These are phyloP conservation scores for Beauveria pseudobassiana DNA, from an alignment of 2,329 filamentous ascomycete species.

Conservation along the genomic window DNA sequence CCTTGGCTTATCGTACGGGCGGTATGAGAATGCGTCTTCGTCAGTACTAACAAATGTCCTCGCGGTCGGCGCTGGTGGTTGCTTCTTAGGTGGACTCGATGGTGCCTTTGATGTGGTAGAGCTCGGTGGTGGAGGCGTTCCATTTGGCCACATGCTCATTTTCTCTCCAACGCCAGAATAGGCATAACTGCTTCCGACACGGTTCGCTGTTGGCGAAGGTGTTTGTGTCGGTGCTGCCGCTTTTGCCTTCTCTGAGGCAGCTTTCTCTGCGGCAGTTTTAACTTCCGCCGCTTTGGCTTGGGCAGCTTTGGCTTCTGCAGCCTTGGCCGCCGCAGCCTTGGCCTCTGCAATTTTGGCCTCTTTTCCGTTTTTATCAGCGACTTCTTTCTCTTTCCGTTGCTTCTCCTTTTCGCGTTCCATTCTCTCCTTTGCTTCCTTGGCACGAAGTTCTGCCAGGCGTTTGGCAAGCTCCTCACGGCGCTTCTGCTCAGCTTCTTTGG, in stretches of 20 bases:
- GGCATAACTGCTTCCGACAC: constrained; percentile 50
- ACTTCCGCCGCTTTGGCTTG: constrained; percentile 18
- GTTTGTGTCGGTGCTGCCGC: constrained; percentile 12
- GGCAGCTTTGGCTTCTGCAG: constrained; percentile 19
- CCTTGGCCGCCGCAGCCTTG: constrained; percentile 14
- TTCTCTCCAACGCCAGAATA: constrained; percentile 60
- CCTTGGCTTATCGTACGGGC: constrained; percentile 67
- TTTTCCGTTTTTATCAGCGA: constrained; percentile 26
- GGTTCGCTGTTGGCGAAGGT: constrained; percentile 14
- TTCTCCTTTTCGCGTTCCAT: constrained; percentile 34
- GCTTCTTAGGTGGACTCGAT: constrained; percentile 30
- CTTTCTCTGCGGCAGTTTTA: constrained; percentile 19
- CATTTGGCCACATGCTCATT: constrained; percentile 63
- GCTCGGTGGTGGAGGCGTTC: constrained; percentile 37
- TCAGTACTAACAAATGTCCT: constrained; percentile 54
- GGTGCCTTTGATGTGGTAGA: constrained; percentile 21
- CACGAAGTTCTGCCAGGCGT: constrained; percentile 45
- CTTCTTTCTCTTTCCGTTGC: constrained; percentile 31
- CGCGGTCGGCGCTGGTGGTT: constrained; percentile 42
- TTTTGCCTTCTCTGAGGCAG: constrained; percentile 21
- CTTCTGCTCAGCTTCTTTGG: constrained; percentile 53
- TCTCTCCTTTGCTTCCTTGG: constrained; percentile 45
- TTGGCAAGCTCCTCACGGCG: constrained; percentile 48
- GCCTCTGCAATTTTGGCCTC: constrained; percentile 18
- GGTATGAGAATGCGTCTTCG: constrained; percentile 63